Evolutionary conservation across 2,329 filamentous ascomycete genomes (phyloP), one percentile per base, ranked within the genome.

Genomic region (Cephalotrichum gorgonifer): DNA sequence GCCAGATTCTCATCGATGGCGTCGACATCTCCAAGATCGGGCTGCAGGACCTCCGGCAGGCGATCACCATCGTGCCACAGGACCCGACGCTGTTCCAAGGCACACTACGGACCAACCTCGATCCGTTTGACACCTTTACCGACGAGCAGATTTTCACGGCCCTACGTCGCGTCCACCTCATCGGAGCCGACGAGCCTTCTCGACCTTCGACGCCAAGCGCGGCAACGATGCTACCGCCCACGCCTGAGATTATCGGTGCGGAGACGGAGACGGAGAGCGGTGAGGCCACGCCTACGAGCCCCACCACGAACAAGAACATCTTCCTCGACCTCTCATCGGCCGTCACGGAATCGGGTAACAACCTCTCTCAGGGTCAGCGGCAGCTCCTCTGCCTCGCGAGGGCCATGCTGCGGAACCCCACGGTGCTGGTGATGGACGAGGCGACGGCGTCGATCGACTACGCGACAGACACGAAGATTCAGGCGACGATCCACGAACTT

Each of bases 351-450:
- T 96, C 90, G 0, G 93, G 93, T 44, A 85, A 85, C 54, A 98
- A 98, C 60, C 76, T 98, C 11, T 97, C 91, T 0, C 93, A 98
- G 66, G 93, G 93, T 43, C 93, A 98, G 64, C 83, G 93, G 7
- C 93, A 98, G 66, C 83, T 98, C 9, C 74, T 98, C 50, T 98
- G 93, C 62, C 80, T 98, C 9, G 93, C 91, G 0, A 84, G 93
- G 49, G 93, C 93, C 0, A 80, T 98, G 56, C 83, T 98, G 54
- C 96, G 95, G 68, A 79, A 81, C 30, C 90, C 93, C 0, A 90
- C 86, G 55, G 89, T 98, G 2, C 74, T 98, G n/a, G 85, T 98
- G 61, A 97, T 98, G 93, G 93, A 98, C 65, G 93, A 98, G 71
- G 93, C 93, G 1, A 98, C 93, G 0, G 93, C 93, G 0, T 95